Base-by-base conservation (phyloP, 176 grass and related monocot genomes). In the Leersia perrieri region DNA sequence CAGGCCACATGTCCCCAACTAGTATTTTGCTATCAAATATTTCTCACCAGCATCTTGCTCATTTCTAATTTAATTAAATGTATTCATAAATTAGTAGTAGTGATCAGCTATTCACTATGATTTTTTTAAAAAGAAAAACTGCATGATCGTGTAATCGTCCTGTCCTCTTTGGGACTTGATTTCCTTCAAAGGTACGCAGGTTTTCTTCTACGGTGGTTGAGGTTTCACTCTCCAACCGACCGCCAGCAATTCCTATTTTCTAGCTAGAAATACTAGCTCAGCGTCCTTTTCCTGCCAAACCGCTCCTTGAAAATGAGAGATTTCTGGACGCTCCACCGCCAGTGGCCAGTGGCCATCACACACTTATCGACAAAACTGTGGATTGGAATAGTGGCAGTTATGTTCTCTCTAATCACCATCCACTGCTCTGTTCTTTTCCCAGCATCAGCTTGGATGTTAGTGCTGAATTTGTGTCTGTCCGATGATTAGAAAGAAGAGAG, bases 131-230 rank as follows among this genome's bases (percentile, higher is more conserved):
- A 20, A 51, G 18, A 20, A 18, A 22, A 20, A 6, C 5, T 20
- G 7, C 9, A 51, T 20, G 16, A 20, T 51, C 7, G 47, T 51
- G 47, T 51, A 20, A 20, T 51, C 47, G 5, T 20, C 5, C 1
- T 20, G 16, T 20, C 14, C 6, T 22, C 12, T n/a, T 2, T 53
- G 18, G 20, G 4, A 20, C 22, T 33, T 61, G 47, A n/a, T 82
- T 72, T 72, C 29, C 80, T 82, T 63, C 26, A 27, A 35, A 73
- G 36, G 13, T 35, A 73, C 58, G 47, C n/a, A 29, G 31, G 23
- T 83, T 29, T 74, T 72, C 16, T 26, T 65, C 15, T 13, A 32
- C n/a, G 60, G 80, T 66, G 5, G 80, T 83, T 53, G 70, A 38
- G 40, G 58, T 30, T 65, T 66, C 41, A 6, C 26, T 47, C 8